These are phyloP conservation scores for Rubus parviflorus DNA, from an alignment of 306 rosid genomes.

Conservation along the genomic window DNA sequence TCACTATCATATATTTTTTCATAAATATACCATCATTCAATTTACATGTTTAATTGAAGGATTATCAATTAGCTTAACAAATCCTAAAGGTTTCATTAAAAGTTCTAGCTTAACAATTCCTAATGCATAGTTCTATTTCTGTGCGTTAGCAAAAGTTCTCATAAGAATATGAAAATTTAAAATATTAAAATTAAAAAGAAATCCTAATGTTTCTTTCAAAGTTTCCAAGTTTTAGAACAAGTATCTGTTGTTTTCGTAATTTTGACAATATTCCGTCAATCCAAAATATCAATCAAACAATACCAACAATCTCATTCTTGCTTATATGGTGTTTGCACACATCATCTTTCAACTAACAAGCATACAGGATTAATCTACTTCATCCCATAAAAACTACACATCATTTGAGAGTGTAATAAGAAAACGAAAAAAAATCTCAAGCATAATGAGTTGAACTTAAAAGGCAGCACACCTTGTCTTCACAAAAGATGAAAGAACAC, in stretches of 20 bases:
- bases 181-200: not conserved
- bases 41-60: not conserved
- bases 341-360: conserved; percentile 7
- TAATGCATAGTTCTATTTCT: not conserved
- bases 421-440: not conserved
- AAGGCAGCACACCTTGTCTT: conserved; percentile 4
- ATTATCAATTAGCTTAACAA: not conserved
- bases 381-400: not conserved
- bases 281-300: not conserved
- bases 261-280: not conserved
- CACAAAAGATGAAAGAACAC: not conserved
- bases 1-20: not conserved
- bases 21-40: not conserved
- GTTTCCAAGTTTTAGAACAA: not conserved
- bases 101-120: not conserved
- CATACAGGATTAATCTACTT: not conserved
- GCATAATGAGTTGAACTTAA: conserved; percentile 3
- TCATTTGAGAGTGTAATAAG: not conserved
- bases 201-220: not conserved
- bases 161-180: not conserved
- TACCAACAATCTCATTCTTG: not conserved
- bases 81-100: too few relatives aligned
- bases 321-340: not conserved
- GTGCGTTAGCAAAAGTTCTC: not conserved
- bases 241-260: not conserved